A percentile compares a stretch with the other conserved stretches of the same genome.
Evolutionary conservation across 371 early-diverging fungal genomes (phyloP).

Genomic region (Choanephora cucurbitarum): DNA sequence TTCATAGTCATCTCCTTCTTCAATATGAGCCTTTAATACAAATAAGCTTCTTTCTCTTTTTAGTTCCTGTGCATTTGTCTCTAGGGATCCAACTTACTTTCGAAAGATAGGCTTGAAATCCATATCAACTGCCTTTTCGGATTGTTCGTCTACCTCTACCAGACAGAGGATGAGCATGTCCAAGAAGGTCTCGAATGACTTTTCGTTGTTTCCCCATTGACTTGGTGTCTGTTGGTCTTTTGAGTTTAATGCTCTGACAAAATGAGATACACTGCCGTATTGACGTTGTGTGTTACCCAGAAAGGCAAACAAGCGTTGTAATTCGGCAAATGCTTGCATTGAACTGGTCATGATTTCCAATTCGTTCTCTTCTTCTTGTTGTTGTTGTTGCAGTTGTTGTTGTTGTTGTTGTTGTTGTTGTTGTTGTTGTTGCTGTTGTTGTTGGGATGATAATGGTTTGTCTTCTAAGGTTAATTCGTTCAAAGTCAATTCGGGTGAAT

Average conservation of each 20-base stretch:
- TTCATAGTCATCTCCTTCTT: constrained; percentile 24
- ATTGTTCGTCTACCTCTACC: constrained; percentile 20
- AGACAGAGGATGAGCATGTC: constrained; percentile 26
- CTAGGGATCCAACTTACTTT: constrained; percentile 11
- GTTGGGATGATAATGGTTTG: too few species aligned
- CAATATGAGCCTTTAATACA: constrained; percentile 22
- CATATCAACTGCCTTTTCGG: constrained; percentile 4
- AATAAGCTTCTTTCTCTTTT: constrained; percentile 14
- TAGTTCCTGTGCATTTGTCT: neutral
- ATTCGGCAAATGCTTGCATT: constrained; percentile 27
- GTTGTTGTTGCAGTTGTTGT: neutral
- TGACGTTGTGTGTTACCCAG: constrained; percentile 25
- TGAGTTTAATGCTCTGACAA: constrained; percentile 24
- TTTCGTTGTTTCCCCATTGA: constrained; percentile 26
- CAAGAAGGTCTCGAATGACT: constrained; percentile 28
- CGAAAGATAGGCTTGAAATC: constrained; percentile 16
- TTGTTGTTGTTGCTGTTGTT: too few species aligned
- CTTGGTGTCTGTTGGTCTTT: constrained; percentile 7
- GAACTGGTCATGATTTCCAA: constrained; percentile 18
- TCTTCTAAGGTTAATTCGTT: neutral
- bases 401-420: too few species aligned
- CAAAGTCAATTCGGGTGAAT: too few species aligned
- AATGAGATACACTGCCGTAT: constrained; percentile 31
- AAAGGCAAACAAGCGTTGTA: constrained; percentile 43
- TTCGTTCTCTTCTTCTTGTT: constrained; percentile 11